Evolutionary conservation across 805 yeast genomes (phyloP), one percentile per base, ranked within the genome.

Genomic region (Metschnikowia bowlesiae): DNA sequence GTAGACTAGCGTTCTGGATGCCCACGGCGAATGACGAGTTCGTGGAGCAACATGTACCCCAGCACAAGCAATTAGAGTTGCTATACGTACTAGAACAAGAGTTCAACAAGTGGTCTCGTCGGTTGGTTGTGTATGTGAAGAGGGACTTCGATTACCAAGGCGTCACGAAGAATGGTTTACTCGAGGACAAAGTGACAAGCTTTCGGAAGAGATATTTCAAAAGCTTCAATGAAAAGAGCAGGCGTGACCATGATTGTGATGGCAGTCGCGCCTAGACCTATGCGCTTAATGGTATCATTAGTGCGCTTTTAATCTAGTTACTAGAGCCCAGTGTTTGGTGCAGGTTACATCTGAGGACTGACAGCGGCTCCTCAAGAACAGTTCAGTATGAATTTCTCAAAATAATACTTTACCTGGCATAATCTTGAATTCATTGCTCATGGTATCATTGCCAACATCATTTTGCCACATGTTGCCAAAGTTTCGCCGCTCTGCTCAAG

Each of bases 1-100:
- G 97, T 0, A 73, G 98, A 55, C 73, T 94, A 34, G 88, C 94
- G 29, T 91, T 90, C 66, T 94, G 99, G 99, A 89, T 91, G 94
- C 99, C 99, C 0, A 86, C 96, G 1, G 96, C 97, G 1, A 90
- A 91, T 63, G 96, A 88, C 60, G 95, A 87, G 57, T 82, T 79
- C 55, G 75, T 81, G 34, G 80, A 76, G 50, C 81, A 87, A 42
- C 73, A 78, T 47, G 82, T 91, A 28, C 98, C 98, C 5, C 83
- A 81, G 58, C 97, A 94, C 66, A 75, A 80, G 53, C 80, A 79
- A 39, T 66, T 94, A 51, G 86, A 87, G 59, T 73, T 90, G 58
- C 70, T 84, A 44, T 83, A 86, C 56, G 82, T 84, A 52, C 75
- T 95, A 53, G 92, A 85, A 37, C 99, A 94, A 65, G 88, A 83